Evolutionary conservation across 176 grass and related monocot species (phyloP), one percentile per base, ranked within the genome.

Genomic region (Oryza rufipogon): DNA sequence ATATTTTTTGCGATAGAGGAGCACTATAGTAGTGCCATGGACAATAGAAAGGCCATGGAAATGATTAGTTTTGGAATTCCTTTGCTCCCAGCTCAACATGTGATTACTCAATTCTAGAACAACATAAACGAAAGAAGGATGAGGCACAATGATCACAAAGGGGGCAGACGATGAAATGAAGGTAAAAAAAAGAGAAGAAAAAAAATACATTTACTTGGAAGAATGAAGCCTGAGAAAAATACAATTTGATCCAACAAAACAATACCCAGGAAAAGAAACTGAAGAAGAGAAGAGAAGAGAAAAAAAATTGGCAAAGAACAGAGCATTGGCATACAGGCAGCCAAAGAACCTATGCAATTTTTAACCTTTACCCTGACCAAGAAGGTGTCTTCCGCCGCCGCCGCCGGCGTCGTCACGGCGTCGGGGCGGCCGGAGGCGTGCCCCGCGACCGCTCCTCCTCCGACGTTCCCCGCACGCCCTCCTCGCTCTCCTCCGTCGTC

Each of bases 121-220:
- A 54, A 58, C 32, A n/a, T n/a, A 51, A 51, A 26, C 12, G 19
- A 12, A 60, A 46, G 16, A 26, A 26, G 3, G 11, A 64, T 14
- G 41, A 44, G 51, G 14, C 15, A n/a, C 7, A 52, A 74, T 42
- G 63, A 75, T 79, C 68, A 76, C 45, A 33, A 60, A 51, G 5
- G 68, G 68, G 49, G 47, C 17, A 12, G 33, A 20, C 32, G 22
- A 14, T 17, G 3, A 17, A 1, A 20, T 20, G 54, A 78, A 20
- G 51, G 42, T 26, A 4, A 73, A 69, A 74, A 74, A 23, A 87
- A 82, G 16, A 66, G 11, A 56, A 73, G 54, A 66, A 45, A 71
- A 72, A 66, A 78, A 91, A 64, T 80, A 89, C 92, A 89, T 85
- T 89, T 88, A 85, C 83, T 81, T 84, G 75, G 39, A 94, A 91